Evolutionary conservation across 2,329 filamentous ascomycete species (phyloP).

Genomic region (Exophiala phaeomuriformis): DNA sequence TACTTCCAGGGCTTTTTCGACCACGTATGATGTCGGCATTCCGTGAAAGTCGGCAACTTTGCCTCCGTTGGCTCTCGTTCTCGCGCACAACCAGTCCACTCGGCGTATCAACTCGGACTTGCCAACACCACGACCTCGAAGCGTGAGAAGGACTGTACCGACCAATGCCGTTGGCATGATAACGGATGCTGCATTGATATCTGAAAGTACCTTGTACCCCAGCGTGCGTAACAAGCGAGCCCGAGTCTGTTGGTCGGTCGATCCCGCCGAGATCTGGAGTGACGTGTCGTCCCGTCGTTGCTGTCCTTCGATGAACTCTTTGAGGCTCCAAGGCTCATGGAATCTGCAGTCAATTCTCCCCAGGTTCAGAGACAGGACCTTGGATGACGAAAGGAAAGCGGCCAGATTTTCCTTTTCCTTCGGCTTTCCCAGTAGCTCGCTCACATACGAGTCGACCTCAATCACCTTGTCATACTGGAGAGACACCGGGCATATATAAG

Average conservation of each 20-base stretch:
- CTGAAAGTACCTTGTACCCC: conserved; percentile 83
- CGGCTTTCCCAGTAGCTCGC: conserved; percentile 82
- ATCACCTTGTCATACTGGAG: conserved; percentile 99
- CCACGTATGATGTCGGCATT: conserved; percentile 68
- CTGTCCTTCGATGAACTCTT: conserved; percentile 73
- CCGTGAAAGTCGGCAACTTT: conserved; percentile 89
- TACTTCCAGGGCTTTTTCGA: conserved; percentile 84
- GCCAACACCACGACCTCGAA: conserved; percentile 85
- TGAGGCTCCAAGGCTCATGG: conserved; percentile 89
- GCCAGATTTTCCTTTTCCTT: conserved; percentile 92
- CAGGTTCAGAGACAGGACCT: conserved; percentile 77
- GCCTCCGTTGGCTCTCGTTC: conserved; percentile 78
- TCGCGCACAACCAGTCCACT: conserved; percentile 80
- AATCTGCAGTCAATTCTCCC: conserved; percentile 93
- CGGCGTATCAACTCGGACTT: conserved; percentile 76
- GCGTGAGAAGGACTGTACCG: conserved; percentile 82
- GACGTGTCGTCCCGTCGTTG: conserved; percentile 46
- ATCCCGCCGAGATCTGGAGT: conserved; percentile 33
- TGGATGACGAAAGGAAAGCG: conserved; percentile 83
- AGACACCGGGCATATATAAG: conserved; percentile 89
- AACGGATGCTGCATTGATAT: conserved; percentile 93
- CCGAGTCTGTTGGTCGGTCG: conserved; percentile 31
- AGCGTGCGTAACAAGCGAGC: conserved; percentile 74
- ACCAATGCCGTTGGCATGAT: conserved; percentile 98
- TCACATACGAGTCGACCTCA: conserved; percentile 94